A percentile compares a stretch with the other conserved stretches of the same genome.
These are phyloP conservation scores for Thozetella sp. DNA, from an alignment of 495 filamentous ascomycete genomes.

Conservation along the genomic window DNA sequence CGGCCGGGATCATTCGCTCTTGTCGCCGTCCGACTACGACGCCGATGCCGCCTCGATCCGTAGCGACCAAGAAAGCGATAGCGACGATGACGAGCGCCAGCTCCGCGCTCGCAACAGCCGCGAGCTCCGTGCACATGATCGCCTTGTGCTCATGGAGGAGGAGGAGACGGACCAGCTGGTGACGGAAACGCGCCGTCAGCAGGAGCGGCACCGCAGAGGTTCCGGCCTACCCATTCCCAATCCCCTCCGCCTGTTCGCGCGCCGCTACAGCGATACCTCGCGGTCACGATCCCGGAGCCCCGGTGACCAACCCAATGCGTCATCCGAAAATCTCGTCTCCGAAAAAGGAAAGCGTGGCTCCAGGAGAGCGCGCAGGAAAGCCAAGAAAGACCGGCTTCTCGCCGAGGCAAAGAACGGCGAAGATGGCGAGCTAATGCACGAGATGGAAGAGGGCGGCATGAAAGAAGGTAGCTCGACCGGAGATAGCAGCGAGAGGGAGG, in stretches of 20 bases:
- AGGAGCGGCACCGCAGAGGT: slow-evolving; percentile 51
- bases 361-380: slow-evolving; percentile 41
- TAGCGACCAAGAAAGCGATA: slow-evolving; percentile 75
- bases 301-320: slow-evolving; percentile 18
- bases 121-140: slow-evolving; percentile 72
- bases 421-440: slow-evolving; percentile 79
- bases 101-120: slow-evolving; percentile 65
- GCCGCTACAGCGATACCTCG: slow-evolving; percentile 31
- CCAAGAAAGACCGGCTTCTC: slow-evolving; percentile 48
- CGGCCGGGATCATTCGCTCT: slow-evolving; percentile 40
- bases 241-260: slow-evolving; percentile 37
- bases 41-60: slow-evolving; percentile 68
- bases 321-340: slow-evolving; percentile 30
- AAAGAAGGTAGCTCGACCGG: slow-evolving; percentile 62
- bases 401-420: slow-evolving; percentile 56
- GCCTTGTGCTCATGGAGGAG: slow-evolving; percentile 80
- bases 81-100: slow-evolving; percentile 72
- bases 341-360: slow-evolving; percentile 49
- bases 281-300: slow-evolving; percentile 29
- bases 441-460: slow-evolving; percentile 82
- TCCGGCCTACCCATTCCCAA: slow-evolving; percentile 46
- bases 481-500: slow-evolving; percentile 55
- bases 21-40: slow-evolving; percentile 67
- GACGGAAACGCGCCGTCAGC: slow-evolving; percentile 44
- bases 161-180: slow-evolving; percentile 85